Base-by-base conservation (phyloP, 306 rosid genomes). In the Medicago lupulina region DNA sequence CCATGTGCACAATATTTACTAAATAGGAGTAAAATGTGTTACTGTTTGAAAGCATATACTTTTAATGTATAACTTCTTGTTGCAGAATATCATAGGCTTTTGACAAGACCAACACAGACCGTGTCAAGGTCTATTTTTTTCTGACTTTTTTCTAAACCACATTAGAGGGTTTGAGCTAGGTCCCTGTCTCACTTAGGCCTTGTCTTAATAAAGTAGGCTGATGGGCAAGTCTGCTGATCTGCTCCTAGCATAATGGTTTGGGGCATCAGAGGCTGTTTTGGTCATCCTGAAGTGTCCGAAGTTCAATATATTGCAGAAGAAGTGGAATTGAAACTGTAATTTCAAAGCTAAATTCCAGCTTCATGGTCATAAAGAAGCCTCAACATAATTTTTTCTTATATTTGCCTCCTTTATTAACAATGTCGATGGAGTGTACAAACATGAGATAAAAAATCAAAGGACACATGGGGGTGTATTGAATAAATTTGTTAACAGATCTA, bases 401-500 rank as follows among this genome's bases (percentile, higher is more conserved):
- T 43, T 70, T 17, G 4, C 68, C 19, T 70, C 59, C 25, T 63
- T 70, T 64, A 19, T 70, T 71, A 44, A 63, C 31, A 36, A 63
- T 8, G 50, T 19, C 44, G 70, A 4, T 44, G 46, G 16, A 69
- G 62, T 8, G 38, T 34, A 43, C 21, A 18, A 4, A 14, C 53
- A 74, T 75, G 28, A 41, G 65, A 68, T 31, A 36, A 61, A 21
- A 55, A 64, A 34, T 19, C 66, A 58, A 44, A n/a, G 58, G 51
- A 18, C 70, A 49, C 9, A 61, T 74, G 80, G 77, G 8, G 67
- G 58, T 69, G 9, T 74, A 36, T 69, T 61, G 40, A 51, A 67
- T 82, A 23, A 66, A 28, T 77, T 77, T 67, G 51, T 68, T 62
- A 69, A 55, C 76, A 17, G 67, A 75, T 50, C 25, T 74, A 10